Evolutionary conservation across 2,329 filamentous ascomycete species (phyloP).

Genomic region (Colletotrichum sp.): DNA sequence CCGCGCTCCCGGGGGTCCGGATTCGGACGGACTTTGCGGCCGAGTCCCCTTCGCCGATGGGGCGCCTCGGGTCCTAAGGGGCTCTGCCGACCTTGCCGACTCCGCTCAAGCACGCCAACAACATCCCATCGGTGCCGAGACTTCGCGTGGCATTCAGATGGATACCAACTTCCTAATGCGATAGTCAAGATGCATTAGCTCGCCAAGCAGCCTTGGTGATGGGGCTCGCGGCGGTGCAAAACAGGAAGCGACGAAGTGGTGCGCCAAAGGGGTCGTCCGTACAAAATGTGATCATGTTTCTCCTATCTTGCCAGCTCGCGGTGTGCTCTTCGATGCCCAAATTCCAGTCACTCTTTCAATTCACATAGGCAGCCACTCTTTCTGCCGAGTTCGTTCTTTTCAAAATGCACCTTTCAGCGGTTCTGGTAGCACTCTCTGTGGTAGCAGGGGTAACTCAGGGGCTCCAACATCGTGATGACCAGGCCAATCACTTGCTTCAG

Average conservation of each 20-base stretch:
- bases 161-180: not conserved
- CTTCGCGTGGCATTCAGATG: not conserved
- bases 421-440: not conserved
- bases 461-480: not conserved
- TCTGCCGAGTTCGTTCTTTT: not conserved
- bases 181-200: not conserved
- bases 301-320: accelerated
- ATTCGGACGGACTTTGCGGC: not conserved
- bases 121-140: not conserved
- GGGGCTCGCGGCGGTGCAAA: not conserved
- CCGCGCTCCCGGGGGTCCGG: not conserved
- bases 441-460: not conserved
- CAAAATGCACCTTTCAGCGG: not conserved
- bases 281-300: not conserved
- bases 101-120: not conserved
- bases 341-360: not conserved
- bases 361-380: not conserved
- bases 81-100: not conserved
- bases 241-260: not conserved
- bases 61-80: not conserved
- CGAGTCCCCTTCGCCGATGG: not conserved
- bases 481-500: not conserved
- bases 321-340: not conserved
- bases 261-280: not conserved
- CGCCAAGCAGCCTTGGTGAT: not conserved